Evolutionary conservation across 257 asterid genomes (phyloP), one percentile per base, ranked within the genome.

Genomic region (Nicotiana benthamiana): DNA sequence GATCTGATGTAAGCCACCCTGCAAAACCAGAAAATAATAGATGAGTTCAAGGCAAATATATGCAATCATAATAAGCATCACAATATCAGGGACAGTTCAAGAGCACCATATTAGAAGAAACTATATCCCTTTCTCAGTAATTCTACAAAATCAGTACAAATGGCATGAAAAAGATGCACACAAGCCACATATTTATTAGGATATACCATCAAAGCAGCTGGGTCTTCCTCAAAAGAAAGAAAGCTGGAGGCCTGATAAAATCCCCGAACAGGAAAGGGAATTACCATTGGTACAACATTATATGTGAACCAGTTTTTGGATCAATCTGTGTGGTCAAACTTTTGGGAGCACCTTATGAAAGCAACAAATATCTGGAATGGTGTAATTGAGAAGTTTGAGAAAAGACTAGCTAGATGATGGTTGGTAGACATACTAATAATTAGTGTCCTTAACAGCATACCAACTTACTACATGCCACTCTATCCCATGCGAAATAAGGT

Each of bases 1-100:
- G 90, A 94, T 92, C 88, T 90, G 96, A 87, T 92, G 94, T 85
- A 96, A 90, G 82, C 98, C 98, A 52, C 97, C 98, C 99, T 96
- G 92, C 81, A 82, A 57, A 75, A 52, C 85, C 51, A 67, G 56
- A 51, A 51, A 9, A 40, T 40, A 40, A 40, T 48, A 59, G 5
- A 74, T 26, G 79, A 74, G 79, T 48, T 24, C 13, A 48, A 22
- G 54, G 79, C 40, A 48, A 46, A 74, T 48, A 74, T 74, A 70
- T 13, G 22, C 36, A 46, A 70, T 43, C 59, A 70, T 24, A 70
- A 43, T 22, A 70, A 70, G 77, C 2, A 74, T 74, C 79, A 74
- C 61, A 74, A 74, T 61, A 22, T 46, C 78, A 70, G 40, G 60
- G 51, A 70, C 15, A 13, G 59, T 43, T 70, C 34, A 43, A 72